Evolutionary conservation across 306 rosid species (phyloP).

Genomic region (Rubus parviflorus): DNA sequence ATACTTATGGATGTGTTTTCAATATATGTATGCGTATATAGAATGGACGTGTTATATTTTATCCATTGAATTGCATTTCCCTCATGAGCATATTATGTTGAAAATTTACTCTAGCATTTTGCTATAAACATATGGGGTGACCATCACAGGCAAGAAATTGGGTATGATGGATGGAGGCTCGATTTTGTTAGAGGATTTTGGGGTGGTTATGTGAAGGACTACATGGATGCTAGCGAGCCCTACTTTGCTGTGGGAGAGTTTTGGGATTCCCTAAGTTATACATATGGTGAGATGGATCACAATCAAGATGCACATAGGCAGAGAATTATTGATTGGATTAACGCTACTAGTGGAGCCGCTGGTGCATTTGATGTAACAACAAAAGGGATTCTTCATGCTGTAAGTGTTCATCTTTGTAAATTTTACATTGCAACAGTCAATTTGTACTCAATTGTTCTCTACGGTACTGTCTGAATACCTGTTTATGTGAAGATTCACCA

Average conservation of each 20-base stretch:
- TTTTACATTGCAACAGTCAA: neutral
- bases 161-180: constrained; percentile 99
- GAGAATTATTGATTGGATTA: constrained; percentile 96
- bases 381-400: constrained; percentile 95
- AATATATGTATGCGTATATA: neutral
- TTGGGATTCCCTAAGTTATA: constrained; percentile 97
- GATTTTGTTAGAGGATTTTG: constrained; percentile 98
- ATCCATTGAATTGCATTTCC: constrained; percentile 8
- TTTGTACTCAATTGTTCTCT: neutral
- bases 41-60: neutral
- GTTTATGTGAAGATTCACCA: neutral
- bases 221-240: constrained; percentile 77
- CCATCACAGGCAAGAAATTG: constrained; percentile 74
- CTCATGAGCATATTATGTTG: constrained; percentile 4
- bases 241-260: constrained; percentile 87
- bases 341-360: constrained; percentile 74
- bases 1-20: neutral
- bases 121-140: constrained; percentile 9
- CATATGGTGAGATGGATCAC: constrained; percentile 86
- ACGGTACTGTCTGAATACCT: neutral
- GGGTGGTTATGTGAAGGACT: constrained; percentile 99
- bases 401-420: constrained; percentile 42
- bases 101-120: constrained; percentile 2
- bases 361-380: constrained; percentile 99
- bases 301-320: constrained; percentile 98